A percentile compares a stretch with the other conserved stretches of the same genome.
phyloP scores from a whole-genome alignment of 2,329 filamentous ascomycete genomes.

The Cadophora sp. region DNA sequence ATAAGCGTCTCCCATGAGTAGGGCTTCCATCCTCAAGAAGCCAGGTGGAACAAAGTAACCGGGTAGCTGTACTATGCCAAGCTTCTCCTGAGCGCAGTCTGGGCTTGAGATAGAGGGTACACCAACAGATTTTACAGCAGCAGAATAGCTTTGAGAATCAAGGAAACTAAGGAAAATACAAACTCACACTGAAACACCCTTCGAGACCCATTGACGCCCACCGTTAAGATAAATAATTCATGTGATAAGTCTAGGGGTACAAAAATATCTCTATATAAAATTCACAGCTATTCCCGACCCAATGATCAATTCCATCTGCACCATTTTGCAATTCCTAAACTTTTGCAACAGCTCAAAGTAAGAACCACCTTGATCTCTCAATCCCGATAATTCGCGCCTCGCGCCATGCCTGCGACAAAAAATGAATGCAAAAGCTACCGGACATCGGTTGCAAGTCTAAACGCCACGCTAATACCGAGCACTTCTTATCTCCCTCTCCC shows the following conservation, averaged over 20 bases:
- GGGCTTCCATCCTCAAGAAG: no score
- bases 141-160: no score
- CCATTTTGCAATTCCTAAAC: not conserved
- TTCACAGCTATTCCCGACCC: not conserved
- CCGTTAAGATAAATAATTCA: not conserved
- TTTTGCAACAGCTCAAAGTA: not conserved
- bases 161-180: no score
- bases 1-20: not conserved
- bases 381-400: not conserved
- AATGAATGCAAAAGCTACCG: not conserved
- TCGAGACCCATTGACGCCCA: not conserved
- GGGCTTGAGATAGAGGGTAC: not conserved
- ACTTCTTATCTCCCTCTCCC: not conserved
- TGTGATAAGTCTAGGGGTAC: not conserved
- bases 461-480: constrained; percentile 19
- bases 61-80: not conserved
- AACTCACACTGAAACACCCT: not conserved
- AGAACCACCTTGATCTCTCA: not conserved
- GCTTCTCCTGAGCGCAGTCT: not conserved
- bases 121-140: not conserved
- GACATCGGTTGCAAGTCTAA: not conserved
- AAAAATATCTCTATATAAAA: not conserved
- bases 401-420: not conserved
- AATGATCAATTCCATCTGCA: not conserved
- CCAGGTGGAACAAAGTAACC: not conserved